Evolutionary conservation across 1,284 basidiomycete genomes (phyloP), one percentile per base, ranked within the genome.

Genomic region (Volvariella surrecta): DNA sequence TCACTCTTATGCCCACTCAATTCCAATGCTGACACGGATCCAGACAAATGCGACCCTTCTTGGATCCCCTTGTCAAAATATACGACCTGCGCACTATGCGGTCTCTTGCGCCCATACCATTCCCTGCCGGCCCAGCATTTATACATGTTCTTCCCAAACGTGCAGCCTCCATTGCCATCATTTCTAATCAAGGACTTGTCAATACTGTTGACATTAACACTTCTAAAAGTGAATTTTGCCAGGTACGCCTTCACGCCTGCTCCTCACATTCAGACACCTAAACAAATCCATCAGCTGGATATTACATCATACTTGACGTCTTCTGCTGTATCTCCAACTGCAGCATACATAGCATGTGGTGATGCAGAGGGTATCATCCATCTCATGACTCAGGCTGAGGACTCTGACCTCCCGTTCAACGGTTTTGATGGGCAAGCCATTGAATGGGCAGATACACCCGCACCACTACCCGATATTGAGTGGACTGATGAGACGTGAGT

Each of bases 41-140:
- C 55, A 92, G 89, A 58, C 89, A 90, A 61, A 85, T 88, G 16
- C 84, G 88, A 37, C 91, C 94, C 1, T 76, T 89, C 41, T 86
- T 90, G 0, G 95, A 98, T 59, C 89, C 92, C 1, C 70, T 96
- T 19, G 88, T 99, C 52, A 95, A 96, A 62, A 74, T 97, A 8
- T 96, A 89, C 58, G 95, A 99, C 59, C 59, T 92, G 19, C 82
- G 95, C 21, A 86, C 75, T 32, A 76, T 97, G 67, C 79, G 83
- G 28, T 71, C 89, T 2, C 74, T 86, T 20, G 80, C 82, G 0
- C 90, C 93, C 0, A 76, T 98, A 28, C 82, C 89, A 1, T 98
- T 98, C 58, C 80, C 90, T 2, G 77, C 83, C 22, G 89, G 89
- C 1, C 93, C 95, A 0, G 80, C 90, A 0, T 91, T 94, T 56